Evolutionary conservation across 768 basidiomycete genomes (phyloP).

Genomic region (Pleurotus citrinopileatus): DNA sequence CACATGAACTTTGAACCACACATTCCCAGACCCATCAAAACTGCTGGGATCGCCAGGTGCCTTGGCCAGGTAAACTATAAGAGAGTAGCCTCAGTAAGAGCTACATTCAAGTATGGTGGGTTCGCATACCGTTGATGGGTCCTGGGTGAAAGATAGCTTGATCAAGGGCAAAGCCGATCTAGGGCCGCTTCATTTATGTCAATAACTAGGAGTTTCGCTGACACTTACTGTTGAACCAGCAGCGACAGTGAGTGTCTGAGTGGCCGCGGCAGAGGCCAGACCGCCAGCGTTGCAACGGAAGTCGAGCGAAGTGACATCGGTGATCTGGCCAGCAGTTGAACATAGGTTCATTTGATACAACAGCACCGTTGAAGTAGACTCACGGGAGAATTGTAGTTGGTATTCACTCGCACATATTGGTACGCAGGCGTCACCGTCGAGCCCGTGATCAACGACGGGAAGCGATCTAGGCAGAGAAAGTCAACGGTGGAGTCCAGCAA

Average conservation of each 20-base stretch:
- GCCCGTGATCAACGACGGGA: slow-evolving; percentile 39
- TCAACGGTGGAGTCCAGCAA: background rate
- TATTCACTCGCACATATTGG: slow-evolving; percentile 41
- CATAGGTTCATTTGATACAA: background rate
- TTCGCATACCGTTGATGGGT: slow-evolving; percentile 21
- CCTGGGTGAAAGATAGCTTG: slow-evolving; percentile 48
- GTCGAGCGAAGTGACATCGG: slow-evolving; percentile 43
- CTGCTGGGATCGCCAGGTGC: slow-evolving; percentile 37
- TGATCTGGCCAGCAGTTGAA: slow-evolving; percentile 27
- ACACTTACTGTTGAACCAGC: slow-evolving; percentile 28
- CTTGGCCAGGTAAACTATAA: slow-evolving; percentile 32
- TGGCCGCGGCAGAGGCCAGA: slow-evolving; percentile 33
- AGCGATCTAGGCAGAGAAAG: slow-evolving; percentile 32
- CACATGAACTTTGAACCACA: slow-evolving; percentile 41
- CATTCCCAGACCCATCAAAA: slow-evolving; percentile 41
- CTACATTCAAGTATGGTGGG: background rate
- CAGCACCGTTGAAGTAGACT: slow-evolving; percentile 24
- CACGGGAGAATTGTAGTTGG: slow-evolving; percentile 40
- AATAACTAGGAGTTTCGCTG: background rate
- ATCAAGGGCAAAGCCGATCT: slow-evolving; percentile 39
- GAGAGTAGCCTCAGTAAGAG: slow-evolving; percentile 14
- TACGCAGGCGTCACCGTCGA: slow-evolving; percentile 36
- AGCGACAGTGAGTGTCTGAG: slow-evolving; percentile 37
- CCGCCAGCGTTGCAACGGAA: slow-evolving; percentile 45
- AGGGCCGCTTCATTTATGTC: slow-evolving; percentile 14